Conservation (phyloP, 768 basidiomycete species). For the Gymnopilus junonius region DNA sequence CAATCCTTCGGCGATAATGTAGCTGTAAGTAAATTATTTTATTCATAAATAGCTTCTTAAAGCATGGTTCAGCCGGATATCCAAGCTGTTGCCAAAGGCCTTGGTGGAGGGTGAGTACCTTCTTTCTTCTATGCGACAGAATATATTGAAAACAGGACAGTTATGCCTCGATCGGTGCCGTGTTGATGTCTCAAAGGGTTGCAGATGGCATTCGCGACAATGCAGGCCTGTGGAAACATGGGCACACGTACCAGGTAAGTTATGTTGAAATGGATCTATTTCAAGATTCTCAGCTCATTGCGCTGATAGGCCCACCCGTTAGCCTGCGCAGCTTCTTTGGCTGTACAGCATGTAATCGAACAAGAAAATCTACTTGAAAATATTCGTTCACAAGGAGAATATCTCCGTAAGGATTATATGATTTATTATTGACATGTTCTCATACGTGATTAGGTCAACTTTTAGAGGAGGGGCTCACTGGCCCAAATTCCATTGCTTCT, state of each 20-base stretch:
- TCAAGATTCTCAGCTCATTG: background rate
- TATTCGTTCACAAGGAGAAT: conserved; percentile 59
- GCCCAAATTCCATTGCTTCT: conserved; percentile 59
- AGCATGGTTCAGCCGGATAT: conserved; percentile 65
- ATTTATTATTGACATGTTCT: background rate
- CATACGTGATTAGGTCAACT: conserved; percentile 40
- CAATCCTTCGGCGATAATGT: conserved; percentile 79
- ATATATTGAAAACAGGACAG: conserved; percentile 39
- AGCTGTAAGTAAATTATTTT: conserved; percentile 37
- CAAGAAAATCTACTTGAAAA: conserved; percentile 74
- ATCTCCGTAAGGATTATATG: conserved; percentile 45
- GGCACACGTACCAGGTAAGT: conserved; percentile 81
- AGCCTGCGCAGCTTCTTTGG: conserved; percentile 78
- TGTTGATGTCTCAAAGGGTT: conserved; percentile 75
- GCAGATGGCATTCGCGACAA: conserved; percentile 68
- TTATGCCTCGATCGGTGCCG: conserved; percentile 82
- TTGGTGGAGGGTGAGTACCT: conserved; percentile 77
- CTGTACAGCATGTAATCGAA: conserved; percentile 76
- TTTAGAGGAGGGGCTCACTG: conserved; percentile 56
- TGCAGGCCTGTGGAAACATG: conserved; percentile 82
- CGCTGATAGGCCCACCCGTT: conserved; percentile 66
- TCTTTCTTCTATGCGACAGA: background rate
- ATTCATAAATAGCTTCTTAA: background rate
- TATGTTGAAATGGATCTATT: background rate
- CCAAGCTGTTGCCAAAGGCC: conserved; percentile 88